Evolutionary conservation across 345 rosid species (phyloP), one percentile per base, ranked within the genome.

Genomic region (Eucalyptus virginea): DNA sequence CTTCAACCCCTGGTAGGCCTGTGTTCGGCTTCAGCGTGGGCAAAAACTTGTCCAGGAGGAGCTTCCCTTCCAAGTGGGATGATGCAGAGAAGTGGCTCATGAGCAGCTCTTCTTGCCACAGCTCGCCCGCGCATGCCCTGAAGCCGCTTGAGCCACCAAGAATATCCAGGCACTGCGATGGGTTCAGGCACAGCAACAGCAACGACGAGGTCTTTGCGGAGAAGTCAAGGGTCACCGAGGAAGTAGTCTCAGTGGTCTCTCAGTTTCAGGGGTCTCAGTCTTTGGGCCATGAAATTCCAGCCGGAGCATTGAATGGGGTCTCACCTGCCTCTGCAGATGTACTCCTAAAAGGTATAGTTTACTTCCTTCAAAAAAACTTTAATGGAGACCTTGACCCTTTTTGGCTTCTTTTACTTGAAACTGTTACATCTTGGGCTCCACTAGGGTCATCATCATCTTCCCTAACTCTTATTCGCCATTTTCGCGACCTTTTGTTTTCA

Each of bases 71-170:
- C 42, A 98, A 98, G 92, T 98, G 99, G 99, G 96, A 93, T 54
- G 97, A 98, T 90, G 99, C 99, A 15, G 97, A 97, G 93, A 98
- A 98, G 91, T 98, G 99, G 99, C 91, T 97, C 52, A 94, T 93
- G 32, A 49, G 56, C 90, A 91, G 91, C 89, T 91, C 90, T 49
- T 94, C 96, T 83, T 89, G 95, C 94, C 93, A 94, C 90, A 94
- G 90, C 32, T 97, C 97, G 87, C 97, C 98, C 24, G 96, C 97
- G 89, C 96, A 95, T 89, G 77, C 93, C 87, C 44, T 96, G 49
- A 90, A 91, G 86, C 50, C 92, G 8, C 89, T 90, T 4, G 91
- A 92, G 30, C 90, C 90, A 87, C 88, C 88, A 34, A 92, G 92
- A 92, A 83, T 91, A 54, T 90, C 69, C 49, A 94, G 92, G 88